Evolutionary conservation across 495 filamentous ascomycete species (phyloP).

Genomic region (Neurospora discreta): DNA sequence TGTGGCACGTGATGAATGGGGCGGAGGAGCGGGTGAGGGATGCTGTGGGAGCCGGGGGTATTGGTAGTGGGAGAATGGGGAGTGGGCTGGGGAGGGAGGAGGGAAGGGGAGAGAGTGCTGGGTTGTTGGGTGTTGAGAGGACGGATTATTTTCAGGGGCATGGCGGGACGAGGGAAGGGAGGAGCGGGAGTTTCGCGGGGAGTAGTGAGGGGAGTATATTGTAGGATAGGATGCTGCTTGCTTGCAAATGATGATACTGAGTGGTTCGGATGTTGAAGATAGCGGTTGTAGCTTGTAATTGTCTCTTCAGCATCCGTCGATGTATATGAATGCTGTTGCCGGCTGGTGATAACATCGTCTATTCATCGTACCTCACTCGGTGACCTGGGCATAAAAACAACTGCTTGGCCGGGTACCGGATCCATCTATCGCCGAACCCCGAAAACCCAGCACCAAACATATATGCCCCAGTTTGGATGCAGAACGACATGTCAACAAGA

Average conservation of each 20-base stretch:
- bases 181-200: conserved; percentile 9
- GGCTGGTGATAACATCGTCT: not conserved
- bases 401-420: no score
- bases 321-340: not conserved
- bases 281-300: not conserved
- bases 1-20: conserved; percentile 87
- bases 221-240: not conserved
- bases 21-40: conserved; percentile 48
- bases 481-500: no score
- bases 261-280: not conserved
- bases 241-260: not conserved
- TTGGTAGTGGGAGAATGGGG: not conserved
- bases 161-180: conserved; percentile 3
- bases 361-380: no score
- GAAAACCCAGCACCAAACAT: no score
- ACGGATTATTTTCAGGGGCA: not conserved
- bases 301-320: not conserved
- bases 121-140: conserved; percentile 11
- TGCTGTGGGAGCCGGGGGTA: not conserved
- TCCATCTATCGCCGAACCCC: no score
- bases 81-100: conserved; percentile 10
- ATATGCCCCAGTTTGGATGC: no score
- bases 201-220: conserved; percentile 17
- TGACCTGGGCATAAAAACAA: no score
- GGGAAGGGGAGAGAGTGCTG: conserved; percentile 18